Evolutionary conservation across 805 yeast genomes (phyloP).

Genomic region (Candida vaughaniae): DNA sequence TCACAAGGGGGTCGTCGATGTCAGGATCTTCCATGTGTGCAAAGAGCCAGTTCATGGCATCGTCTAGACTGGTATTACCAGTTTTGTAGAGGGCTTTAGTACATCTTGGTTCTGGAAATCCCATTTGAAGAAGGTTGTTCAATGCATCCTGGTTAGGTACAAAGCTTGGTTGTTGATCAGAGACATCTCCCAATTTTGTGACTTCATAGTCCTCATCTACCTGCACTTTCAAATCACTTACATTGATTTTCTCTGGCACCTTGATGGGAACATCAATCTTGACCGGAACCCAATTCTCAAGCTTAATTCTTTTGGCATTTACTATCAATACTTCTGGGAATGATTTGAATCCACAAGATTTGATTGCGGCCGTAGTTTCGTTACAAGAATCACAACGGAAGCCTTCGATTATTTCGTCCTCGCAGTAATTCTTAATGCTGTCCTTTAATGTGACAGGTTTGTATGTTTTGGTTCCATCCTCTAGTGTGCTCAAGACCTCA

Average conservation of each 20-base stretch:
- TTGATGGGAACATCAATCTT: slow-evolving; percentile 74
- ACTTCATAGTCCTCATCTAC: slow-evolving; percentile 35
- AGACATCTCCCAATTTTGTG: slow-evolving; percentile 3
- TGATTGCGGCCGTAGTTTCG: slow-evolving; percentile 31
- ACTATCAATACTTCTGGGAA: slow-evolving; percentile 72
- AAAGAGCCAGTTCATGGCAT: slow-evolving; percentile 88
- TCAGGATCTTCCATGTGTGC: slow-evolving; percentile 84
- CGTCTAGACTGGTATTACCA: slow-evolving; percentile 63
- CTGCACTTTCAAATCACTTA: slow-evolving; percentile 34
- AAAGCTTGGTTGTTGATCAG: slow-evolving; percentile 27
- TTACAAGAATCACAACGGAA: slow-evolving; percentile 61
- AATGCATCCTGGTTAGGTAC: slow-evolving; percentile 56
- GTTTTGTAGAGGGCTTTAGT: slow-evolving; percentile 69
- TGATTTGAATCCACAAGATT: slow-evolving; percentile 51
- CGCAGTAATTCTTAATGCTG: slow-evolving; percentile 45
- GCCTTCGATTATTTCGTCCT: slow-evolving; percentile 56
- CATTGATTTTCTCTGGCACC: slow-evolving; percentile 46
- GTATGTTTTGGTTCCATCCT: slow-evolving; percentile 46
- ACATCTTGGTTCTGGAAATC: slow-evolving; percentile 72
- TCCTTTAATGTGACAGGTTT: slow-evolving; percentile 49
- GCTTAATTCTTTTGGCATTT: slow-evolving; percentile 74
- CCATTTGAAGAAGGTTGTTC: slow-evolving; percentile 69
- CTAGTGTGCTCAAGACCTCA: slow-evolving; percentile 35
- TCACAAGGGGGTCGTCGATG: slow-evolving; percentile 57
- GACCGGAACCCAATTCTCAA: slow-evolving; percentile 87